Conservation (phyloP, 2,329 filamentous ascomycete species). For the Mollisia scopiformis region DNA sequence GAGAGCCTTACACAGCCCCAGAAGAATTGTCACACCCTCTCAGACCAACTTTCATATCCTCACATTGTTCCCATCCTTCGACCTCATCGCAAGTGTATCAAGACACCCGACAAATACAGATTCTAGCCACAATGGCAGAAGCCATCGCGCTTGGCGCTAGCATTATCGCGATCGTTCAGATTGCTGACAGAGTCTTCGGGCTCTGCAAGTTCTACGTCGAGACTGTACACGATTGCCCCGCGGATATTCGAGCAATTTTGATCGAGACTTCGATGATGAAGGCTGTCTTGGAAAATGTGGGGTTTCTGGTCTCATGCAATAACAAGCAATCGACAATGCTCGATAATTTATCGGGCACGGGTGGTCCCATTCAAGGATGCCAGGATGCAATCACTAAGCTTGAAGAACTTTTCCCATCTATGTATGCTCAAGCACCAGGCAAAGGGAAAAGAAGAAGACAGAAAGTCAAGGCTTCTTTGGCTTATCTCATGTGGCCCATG, state of each 20-base stretch:
- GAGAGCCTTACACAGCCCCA: too few relatives aligned
- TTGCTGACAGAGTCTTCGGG: constrained; percentile 16
- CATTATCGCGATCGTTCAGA: constrained; percentile 15
- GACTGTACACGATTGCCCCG: constrained; percentile 11
- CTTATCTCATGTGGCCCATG: constrained; percentile 13
- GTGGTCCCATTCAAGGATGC: constrained; percentile 10
- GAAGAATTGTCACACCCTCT: too few relatives aligned
- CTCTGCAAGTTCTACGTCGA: constrained; percentile 17
- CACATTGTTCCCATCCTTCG: too few relatives aligned
- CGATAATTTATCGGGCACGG: not conserved
- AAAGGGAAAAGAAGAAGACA: constrained; percentile 1
- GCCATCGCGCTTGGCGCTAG: not conserved
- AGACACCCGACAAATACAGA: too few relatives aligned
- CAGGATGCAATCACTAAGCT: not conserved
- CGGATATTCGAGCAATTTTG: constrained; percentile 16
- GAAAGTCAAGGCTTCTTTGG: constrained; percentile 5
- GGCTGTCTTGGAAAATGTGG: constrained; percentile 7
- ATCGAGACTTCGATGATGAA: constrained; percentile 14
- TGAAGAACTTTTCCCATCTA: constrained; percentile 9
- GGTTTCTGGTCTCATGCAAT: not conserved
- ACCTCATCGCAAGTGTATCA: too few relatives aligned
- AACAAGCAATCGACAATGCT: not conserved
- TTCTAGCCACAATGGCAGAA: not conserved
- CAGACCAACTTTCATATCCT: too few relatives aligned
- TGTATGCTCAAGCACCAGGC: not conserved